Conservation (phyloP, 257 asterid species). For the Nicotiana sylvestris region DNA sequence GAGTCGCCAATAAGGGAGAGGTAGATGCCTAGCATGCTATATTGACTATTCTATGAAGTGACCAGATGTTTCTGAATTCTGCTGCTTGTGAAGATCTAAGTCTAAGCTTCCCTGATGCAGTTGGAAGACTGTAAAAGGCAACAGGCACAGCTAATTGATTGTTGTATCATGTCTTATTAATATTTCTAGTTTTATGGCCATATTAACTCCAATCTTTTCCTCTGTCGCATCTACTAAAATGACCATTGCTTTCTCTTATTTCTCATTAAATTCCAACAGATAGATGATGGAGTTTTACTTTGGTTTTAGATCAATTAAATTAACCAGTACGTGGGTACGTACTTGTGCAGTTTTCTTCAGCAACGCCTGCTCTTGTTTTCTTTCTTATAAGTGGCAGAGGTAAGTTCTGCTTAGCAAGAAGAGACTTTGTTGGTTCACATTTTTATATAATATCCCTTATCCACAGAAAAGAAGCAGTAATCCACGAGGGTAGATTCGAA, state of each 20-base stretch:
- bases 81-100: constrained; percentile 38
- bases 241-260: neutral
- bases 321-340: neutral
- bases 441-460: neutral
- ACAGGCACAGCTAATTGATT: constrained; percentile 39
- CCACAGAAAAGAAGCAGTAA: neutral
- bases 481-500: neutral
- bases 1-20: too few relatives aligned
- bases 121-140: constrained; percentile 23
- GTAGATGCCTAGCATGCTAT: too few relatives aligned
- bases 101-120: constrained; percentile 34
- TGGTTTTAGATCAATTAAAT: neutral
- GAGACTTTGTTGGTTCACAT: neutral
- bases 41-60: constrained; percentile 25
- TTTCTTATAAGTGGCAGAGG: neutral
- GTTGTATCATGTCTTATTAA: constrained; percentile 38
- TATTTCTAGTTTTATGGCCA: neutral
- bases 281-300: neutral
- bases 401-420: neutral
- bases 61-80: constrained; percentile 27
- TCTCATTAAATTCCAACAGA: constrained; percentile 9
- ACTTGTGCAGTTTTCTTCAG: neutral
- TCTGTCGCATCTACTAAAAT: constrained; percentile 12
- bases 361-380: neutral
- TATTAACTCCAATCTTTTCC: neutral